Base-by-base conservation (phyloP, 768 basidiomycete genomes). In the Mycena capillaripes region DNA sequence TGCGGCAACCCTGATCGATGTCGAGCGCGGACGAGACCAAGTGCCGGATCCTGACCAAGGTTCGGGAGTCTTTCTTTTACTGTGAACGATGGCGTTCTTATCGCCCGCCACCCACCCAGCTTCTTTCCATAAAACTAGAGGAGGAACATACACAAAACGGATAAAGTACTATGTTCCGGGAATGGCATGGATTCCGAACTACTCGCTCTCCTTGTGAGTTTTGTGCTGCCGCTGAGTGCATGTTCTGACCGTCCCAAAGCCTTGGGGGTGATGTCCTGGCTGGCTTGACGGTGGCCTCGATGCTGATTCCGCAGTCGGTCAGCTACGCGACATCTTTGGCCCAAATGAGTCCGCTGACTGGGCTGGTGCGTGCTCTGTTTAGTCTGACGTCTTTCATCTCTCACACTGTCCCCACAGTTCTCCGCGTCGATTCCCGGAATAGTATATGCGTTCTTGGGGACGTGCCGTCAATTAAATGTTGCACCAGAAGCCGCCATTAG, bases 271-370 rank as follows among this genome's bases (percentile, higher is more conserved):
- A 97, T 80, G 76, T 95, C n/a, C 84, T 96, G 0, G 95, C 95
- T 30, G 97, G 97, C 21, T 78, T 96, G 32, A 96, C 96, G 0
- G 91, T 98, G 11, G 93, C 94, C 23, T 92, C 90, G 60, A 93
- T 95, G 88, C 86, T 95, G 52, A 93, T 95, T 78, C 94, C 95
- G 8, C 92, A 95, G 80, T 94, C 95, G 1, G 94, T 98, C 79
- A 95, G 94, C 80, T 98, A 98, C 78, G 97, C 95, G 10, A 91
- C 94, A 4, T 93, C 95, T 0, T 84, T 98, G 14, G 96, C 97
- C 21, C 91, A 94, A 75, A 84, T 98, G 46, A 93, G 90, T 72
- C 96, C 97, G 16, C 89, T 95, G 3, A 89, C 95, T 52, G 97
- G 97, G 59, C 83, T 98, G 78, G 94, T 95, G 77, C 74, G 93